These are phyloP conservation scores for Brassica hybrid DNA, from an alignment of 441 rosid species.

Conservation along the genomic window DNA sequence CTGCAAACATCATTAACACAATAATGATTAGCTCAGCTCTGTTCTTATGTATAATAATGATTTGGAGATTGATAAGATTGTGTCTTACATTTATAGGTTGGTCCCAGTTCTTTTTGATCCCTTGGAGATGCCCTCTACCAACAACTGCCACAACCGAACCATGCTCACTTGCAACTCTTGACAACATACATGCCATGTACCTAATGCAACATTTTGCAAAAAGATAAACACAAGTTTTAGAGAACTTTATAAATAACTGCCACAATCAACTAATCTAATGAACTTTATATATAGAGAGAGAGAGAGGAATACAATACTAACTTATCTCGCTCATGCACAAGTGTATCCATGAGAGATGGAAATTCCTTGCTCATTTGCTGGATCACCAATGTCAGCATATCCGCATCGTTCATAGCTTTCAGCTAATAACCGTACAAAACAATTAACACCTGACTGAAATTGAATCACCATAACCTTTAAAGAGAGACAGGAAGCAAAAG, in stretches of 20 bases:
- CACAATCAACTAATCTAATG: too few species aligned
- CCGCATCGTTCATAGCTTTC: conserved; percentile 85
- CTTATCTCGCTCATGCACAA: conserved; percentile 88
- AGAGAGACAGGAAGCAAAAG: neutral
- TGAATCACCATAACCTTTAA: conserved; percentile 20
- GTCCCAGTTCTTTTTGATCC: conserved; percentile 85
- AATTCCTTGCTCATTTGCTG: conserved; percentile 91
- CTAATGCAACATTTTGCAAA: conserved; percentile 28
- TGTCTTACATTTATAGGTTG: conserved; percentile 67
- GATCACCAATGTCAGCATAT: conserved; percentile 62
- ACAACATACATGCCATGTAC: conserved; percentile 75
- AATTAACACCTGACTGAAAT: conserved; percentile 17
- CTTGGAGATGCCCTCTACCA: conserved; percentile 92
- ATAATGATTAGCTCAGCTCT: neutral
- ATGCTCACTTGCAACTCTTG: conserved; percentile 68
- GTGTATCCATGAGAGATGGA: conserved; percentile 91
- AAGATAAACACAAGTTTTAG: neutral
- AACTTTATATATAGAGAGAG: neutral
- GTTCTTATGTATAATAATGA: neutral
- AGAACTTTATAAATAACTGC: neutral
- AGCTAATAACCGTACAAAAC: conserved; percentile 52
- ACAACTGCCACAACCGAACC: conserved; percentile 86
- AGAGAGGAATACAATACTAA: neutral
- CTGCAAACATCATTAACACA: conserved; percentile 44
- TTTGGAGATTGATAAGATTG: neutral